Percentiles rank a stretch among this genome's conserved stretches.
Conservation (phyloP, 139 green algal genomes). For the Astrephomene gubernaculifera region DNA sequence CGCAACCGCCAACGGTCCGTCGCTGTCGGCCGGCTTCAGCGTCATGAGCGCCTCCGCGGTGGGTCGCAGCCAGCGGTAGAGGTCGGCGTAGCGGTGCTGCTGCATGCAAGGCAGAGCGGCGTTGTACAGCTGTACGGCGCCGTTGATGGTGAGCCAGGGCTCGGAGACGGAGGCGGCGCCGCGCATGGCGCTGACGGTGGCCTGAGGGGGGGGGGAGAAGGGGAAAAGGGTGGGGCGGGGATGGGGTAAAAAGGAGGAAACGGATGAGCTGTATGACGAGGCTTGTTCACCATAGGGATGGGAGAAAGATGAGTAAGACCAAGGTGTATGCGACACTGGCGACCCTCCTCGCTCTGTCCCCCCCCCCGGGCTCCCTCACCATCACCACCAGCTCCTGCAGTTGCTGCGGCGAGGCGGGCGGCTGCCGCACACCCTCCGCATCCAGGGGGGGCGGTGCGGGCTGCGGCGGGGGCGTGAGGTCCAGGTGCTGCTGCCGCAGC, state of each 20-base stretch:
- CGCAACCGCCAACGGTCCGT: constrained; percentile 49
- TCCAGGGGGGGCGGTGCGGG: constrained; percentile 3
- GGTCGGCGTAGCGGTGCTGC: constrained; percentile 54
- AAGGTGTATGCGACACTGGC: no score
- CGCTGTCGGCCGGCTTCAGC: constrained; percentile 30
- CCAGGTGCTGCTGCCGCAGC: constrained; percentile 34
- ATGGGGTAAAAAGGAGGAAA: no score
- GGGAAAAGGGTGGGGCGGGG: no score
- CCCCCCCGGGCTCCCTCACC: constrained; percentile 14
- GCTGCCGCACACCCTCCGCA: constrained; percentile 29
- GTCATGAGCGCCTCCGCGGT: constrained; percentile 53
- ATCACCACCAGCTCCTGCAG: constrained; percentile 48
- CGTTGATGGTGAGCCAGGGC: constrained; percentile 72
- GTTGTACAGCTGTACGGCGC: constrained; percentile 66
- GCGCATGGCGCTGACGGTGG: constrained; percentile 58
- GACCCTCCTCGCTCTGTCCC: neutral
- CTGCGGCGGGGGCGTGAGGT: constrained; percentile 36
- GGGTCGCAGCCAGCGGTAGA: constrained; percentile 31
- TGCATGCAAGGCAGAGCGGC: constrained; percentile 66
- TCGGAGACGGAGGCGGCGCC: constrained; percentile 48
- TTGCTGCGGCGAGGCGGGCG: constrained; percentile 17
- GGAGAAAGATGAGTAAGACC: no score
- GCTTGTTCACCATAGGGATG: no score
- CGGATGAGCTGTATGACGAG: no score
- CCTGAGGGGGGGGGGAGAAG: constrained; percentile 34